phyloP scores from a whole-genome alignment of 768 basidiomycete genomes.

The Mrakia hoshinonis region DNA sequence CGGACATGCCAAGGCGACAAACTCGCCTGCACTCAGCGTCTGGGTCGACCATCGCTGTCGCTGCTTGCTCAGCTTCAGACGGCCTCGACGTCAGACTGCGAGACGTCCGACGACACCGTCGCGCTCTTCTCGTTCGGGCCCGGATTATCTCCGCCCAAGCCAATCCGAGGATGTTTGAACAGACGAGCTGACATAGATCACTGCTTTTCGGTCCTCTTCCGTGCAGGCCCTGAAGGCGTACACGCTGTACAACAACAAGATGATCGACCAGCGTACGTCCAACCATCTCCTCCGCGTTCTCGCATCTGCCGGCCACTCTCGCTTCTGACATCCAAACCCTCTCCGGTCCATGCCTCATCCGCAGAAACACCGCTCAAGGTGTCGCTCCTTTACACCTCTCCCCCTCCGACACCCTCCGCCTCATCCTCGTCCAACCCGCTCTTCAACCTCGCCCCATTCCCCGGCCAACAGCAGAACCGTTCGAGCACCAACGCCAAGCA shows the following conservation, averaged over 20 bases:
- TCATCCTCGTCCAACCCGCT: neutral
- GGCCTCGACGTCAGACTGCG: no score
- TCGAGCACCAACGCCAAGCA: neutral
- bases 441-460: neutral
- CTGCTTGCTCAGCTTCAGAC: no score
- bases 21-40: no score
- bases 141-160: no score
- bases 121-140: no score
- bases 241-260: slow-evolving; percentile 11
- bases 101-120: no score
- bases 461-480: neutral
- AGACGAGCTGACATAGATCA: neutral
- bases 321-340: neutral
- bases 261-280: slow-evolving; percentile 1
- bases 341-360: neutral
- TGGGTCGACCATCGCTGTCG: no score
- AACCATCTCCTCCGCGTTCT: neutral
- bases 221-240: neutral
- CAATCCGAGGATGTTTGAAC: no score
- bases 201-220: neutral
- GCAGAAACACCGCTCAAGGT: neutral
- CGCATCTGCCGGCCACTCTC: neutral
- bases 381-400: neutral
- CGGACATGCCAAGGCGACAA: no score
- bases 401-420: neutral